Evolutionary conservation across 306 rosid genomes (phyloP).

Genomic region (Acacia confusa): DNA sequence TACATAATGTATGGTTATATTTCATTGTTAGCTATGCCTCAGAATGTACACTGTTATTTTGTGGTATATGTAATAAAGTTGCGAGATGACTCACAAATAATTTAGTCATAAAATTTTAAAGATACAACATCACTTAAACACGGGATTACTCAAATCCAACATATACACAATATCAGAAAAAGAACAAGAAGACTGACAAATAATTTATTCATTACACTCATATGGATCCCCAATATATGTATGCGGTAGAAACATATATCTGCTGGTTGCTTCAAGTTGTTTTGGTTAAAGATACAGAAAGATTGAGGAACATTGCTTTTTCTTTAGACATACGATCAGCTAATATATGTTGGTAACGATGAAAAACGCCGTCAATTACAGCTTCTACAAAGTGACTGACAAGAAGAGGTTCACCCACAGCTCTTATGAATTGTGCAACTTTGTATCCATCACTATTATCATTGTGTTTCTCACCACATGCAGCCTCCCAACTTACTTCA

Average conservation of each 20-base stretch:
- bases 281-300: constrained; percentile 31
- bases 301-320: constrained; percentile 32
- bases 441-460: not conserved
- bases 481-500: too few relatives aligned
- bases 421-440: not conserved
- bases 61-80: too few relatives aligned
- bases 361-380: constrained; percentile 44
- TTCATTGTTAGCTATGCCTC: too few relatives aligned
- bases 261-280: not conserved
- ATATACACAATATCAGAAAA: not conserved
- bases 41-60: too few relatives aligned
- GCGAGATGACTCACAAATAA: too few relatives aligned
- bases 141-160: too few relatives aligned
- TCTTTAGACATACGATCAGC: constrained; percentile 43
- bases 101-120: too few relatives aligned
- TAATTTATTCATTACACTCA: not conserved
- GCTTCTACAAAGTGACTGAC: constrained; percentile 44
- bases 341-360: constrained; percentile 30
- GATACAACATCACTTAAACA: not conserved
- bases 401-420: constrained; percentile 25
- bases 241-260: not conserved
- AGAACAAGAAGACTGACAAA: not conserved
- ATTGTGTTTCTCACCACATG: too few relatives aligned
- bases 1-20: too few relatives aligned
- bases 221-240: not conserved